These are phyloP conservation scores for Penicillium fimorum DNA, from an alignment of 495 filamentous ascomycete genomes.

Conservation along the genomic window DNA sequence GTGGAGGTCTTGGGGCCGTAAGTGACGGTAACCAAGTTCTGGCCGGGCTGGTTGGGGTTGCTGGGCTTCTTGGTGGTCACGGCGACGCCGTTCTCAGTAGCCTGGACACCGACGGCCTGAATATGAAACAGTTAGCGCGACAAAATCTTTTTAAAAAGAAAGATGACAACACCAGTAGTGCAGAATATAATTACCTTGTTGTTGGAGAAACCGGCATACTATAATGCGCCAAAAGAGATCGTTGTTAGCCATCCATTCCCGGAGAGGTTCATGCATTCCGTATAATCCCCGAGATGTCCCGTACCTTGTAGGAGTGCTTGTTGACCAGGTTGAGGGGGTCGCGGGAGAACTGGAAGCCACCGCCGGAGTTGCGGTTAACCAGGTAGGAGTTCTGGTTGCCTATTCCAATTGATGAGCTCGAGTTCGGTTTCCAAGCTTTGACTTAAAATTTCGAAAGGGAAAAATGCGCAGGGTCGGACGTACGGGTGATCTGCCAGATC, in stretches of 20 bases:
- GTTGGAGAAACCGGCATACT: slow-evolving; percentile 90
- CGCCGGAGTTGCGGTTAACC: slow-evolving; percentile 77
- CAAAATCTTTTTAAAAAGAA: background rate
- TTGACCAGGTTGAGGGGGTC: slow-evolving; percentile 91
- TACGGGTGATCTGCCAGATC: slow-evolving; percentile 88
- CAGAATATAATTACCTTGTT: slow-evolving; percentile 68
- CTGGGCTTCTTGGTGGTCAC: slow-evolving; percentile 79
- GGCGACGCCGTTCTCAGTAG: slow-evolving; percentile 65
- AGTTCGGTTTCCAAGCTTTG: slow-evolving; percentile 1
- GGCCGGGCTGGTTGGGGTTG: slow-evolving; percentile 65
- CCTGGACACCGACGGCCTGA: slow-evolving; percentile 77
- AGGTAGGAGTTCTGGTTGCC: slow-evolving; percentile 80
- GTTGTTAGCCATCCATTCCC: background rate
- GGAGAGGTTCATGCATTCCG: background rate
- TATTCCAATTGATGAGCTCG: slow-evolving; percentile 40
- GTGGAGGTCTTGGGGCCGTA: slow-evolving; percentile 66
- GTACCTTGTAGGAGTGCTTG: slow-evolving; percentile 87
- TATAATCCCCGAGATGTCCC: background rate
- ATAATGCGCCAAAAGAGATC: slow-evolving; percentile 14
- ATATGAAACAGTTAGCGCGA: slow-evolving; percentile 14
- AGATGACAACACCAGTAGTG: background rate
- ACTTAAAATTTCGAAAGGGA: background rate
- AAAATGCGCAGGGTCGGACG: slow-evolving; percentile 34
- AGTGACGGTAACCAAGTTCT: slow-evolving; percentile 59
- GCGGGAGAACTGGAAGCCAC: slow-evolving; percentile 82